Conservation (phyloP, 768 basidiomycete genomes). For the Mycena crocata region DNA sequence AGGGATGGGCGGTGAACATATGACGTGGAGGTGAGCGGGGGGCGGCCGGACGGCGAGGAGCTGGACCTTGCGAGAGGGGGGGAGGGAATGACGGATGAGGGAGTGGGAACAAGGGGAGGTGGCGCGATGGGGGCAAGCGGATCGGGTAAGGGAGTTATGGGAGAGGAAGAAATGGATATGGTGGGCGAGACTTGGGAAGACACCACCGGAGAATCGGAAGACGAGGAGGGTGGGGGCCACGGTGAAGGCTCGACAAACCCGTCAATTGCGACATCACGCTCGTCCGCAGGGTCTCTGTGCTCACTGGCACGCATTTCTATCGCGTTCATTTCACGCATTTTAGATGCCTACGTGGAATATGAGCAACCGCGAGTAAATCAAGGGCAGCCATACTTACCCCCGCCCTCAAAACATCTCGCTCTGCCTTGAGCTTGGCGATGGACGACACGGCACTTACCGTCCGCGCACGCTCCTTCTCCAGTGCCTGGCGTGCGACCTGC, state of each 20-base stretch:
- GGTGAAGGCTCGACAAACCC: neutral
- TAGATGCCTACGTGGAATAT: too few species aligned
- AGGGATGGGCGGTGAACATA: neutral
- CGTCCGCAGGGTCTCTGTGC: neutral
- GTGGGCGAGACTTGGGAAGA: slow-evolving; percentile 15
- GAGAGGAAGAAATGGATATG: neutral
- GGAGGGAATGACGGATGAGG: neutral
- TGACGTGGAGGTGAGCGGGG: neutral
- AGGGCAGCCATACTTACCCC: slow-evolving; percentile 21
- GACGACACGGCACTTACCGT: neutral
- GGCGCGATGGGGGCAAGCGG: neutral
- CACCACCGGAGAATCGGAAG: neutral
- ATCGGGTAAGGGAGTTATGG: neutral
- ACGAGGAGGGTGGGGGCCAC: neutral
- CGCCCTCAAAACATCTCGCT: slow-evolving; percentile 2
- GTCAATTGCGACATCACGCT: slow-evolving; percentile 2
- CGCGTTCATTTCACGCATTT: too few species aligned
- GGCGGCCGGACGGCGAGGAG: neutral
- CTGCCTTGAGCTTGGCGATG: slow-evolving; percentile 8
- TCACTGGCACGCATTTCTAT: too few species aligned
- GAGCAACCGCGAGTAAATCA: too few species aligned
- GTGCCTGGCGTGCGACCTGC: neutral
- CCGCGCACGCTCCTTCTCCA: slow-evolving; percentile 18
- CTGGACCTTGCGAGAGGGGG: neutral
- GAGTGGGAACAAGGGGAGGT: neutral